Evolutionary conservation across 2,329 filamentous ascomycete genomes (phyloP).

Genomic region (Phialocephala subalpina): DNA sequence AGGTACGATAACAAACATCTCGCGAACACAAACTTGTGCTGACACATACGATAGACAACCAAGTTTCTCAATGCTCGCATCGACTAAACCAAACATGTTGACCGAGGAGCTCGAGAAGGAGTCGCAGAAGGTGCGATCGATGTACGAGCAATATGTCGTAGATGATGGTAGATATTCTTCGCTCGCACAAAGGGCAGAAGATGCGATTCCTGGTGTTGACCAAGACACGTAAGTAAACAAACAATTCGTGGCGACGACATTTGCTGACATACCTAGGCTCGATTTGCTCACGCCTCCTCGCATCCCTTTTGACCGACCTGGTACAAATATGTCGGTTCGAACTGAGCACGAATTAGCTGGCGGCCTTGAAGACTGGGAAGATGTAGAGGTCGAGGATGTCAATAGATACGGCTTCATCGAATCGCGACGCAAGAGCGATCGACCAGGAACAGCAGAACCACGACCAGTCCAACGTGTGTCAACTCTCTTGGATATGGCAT

Average conservation of each 20-base stretch:
- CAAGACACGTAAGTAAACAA: background rate
- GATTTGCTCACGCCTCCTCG: constrained; percentile 32
- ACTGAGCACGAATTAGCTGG: constrained; percentile 59
- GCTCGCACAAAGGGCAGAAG: constrained; percentile 15
- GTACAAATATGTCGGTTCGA: constrained; percentile 37
- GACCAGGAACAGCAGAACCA: constrained; percentile 47
- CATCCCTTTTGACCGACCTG: constrained; percentile 28
- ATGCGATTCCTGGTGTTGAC: background rate
- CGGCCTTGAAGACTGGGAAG: constrained; percentile 73
- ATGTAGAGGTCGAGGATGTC: constrained; percentile 66
- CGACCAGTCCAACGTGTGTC: constrained; percentile 43
- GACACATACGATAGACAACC: constrained; percentile 36
- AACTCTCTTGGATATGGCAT: constrained; percentile 42
- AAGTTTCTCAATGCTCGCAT: constrained; percentile 40
- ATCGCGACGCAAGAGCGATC: constrained; percentile 48
- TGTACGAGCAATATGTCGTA: constrained; percentile 43
- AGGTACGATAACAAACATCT: constrained; percentile 32
- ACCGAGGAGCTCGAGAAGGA: constrained; percentile 44
- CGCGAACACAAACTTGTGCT: constrained; percentile 16
- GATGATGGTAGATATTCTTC: constrained; percentile 32
- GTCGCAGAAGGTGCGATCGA: constrained; percentile 45
- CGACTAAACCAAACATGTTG: constrained; percentile 37
- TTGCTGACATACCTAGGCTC: constrained; percentile 33
- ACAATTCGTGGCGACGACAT: constrained; percentile 3
- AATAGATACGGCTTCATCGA: constrained; percentile 75